These are phyloP conservation scores for Epipyxis sp. DNA, from an alignment of 108 stramenopile genomes.

Conservation along the genomic window DNA sequence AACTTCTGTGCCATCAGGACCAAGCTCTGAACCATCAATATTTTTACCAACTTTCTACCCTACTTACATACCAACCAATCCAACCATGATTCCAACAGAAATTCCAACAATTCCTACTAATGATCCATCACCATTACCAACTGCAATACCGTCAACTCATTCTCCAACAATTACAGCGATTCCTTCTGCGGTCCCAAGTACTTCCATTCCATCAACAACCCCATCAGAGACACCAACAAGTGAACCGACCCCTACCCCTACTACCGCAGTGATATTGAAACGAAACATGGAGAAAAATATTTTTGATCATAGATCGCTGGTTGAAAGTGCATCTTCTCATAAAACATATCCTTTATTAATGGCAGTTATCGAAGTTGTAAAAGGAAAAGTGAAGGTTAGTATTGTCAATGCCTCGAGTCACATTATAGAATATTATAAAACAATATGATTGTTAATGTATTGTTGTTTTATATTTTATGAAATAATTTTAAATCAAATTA, in stretches of 20 bases:
- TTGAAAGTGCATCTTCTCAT: background rate
- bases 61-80: background rate
- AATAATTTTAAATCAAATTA: background rate
- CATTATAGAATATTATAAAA: too few relatives aligned
- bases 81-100: background rate
- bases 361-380: background rate
- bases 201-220: background rate
- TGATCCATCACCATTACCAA: background rate
- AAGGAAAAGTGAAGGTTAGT: constrained; percentile 9
- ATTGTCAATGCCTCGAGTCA: too few relatives aligned
- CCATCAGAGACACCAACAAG: background rate
- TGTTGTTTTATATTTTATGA: background rate
- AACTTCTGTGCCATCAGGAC: background rate
- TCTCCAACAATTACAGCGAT: too few relatives aligned
- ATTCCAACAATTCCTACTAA: too few relatives aligned
- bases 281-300: too few relatives aligned
- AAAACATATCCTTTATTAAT: background rate
- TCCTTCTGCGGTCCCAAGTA: background rate
- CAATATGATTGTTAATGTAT: too few relatives aligned
- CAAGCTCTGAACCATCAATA: too few relatives aligned
- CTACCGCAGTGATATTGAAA: background rate
- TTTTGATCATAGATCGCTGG: too few relatives aligned
- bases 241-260: background rate
- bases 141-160: too few relatives aligned
- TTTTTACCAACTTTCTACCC: constrained; percentile 10